Evolutionary conservation across 2,329 filamentous ascomycete species (phyloP), one percentile per base, ranked within the genome.

Genomic region (Ascochyta koolunga): DNA sequence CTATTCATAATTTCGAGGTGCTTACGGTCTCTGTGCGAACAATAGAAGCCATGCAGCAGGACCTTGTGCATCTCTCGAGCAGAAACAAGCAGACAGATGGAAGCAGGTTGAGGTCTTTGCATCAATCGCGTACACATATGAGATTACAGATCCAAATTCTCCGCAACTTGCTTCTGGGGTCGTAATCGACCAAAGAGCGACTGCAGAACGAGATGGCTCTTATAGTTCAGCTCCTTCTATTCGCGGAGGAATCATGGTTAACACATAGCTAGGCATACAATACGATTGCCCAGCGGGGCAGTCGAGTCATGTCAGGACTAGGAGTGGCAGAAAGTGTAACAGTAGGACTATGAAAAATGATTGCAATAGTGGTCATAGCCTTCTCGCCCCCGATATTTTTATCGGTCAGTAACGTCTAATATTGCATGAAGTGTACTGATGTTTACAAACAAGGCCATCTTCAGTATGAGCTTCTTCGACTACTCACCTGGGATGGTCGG

Each of bases 391-490:
- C 60, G 8, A 65, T 62, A 2, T 66, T 66, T 27, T 9, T 61
- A 22, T 65, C 64, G 5, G 62, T 62, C 10, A 24, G 58, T 38
- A 1, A 31, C 16, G 10, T 10, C 29, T n/a, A 10, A 4, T 4
- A 10, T 32, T 2, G 29, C 29, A 11, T 32, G 29, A 2, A 13
- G n/a, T n/a, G 2, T 24, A 24, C n/a, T 19, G 5, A 24, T 56
- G 62, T 27, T 56, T 13, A 16, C 4, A 10, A 11, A 19, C 2
- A 35, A 65, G 61, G 61, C 63, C 2, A 52, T 66, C 6, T 65
- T 66, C 45, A 65, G 62, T 33, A 65, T 62, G 59, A 61, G 53
- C 39, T n/a, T n/a, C n/a, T n/a, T n/a, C n/a, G n/a, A n/a, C n/a
- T n/a, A n/a, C n/a, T n/a, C n/a, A n/a, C n/a, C n/a, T n/a, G n/a